Evolutionary conservation across 2,329 filamentous ascomycete genomes (phyloP).

Genomic region (Diaporthe humulicola): DNA sequence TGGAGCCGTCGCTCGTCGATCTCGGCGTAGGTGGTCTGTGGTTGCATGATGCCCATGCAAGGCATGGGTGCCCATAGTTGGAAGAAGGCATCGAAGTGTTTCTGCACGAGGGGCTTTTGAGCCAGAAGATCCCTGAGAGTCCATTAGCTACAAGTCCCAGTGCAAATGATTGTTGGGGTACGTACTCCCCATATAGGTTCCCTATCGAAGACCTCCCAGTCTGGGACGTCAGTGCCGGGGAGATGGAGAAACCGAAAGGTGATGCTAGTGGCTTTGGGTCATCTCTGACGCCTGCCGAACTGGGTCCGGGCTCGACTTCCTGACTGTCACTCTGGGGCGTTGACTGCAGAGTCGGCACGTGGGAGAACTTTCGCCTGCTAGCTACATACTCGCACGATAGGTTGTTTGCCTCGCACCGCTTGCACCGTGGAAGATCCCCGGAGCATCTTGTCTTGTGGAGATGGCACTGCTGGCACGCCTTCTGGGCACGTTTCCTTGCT

Average conservation of each 20-base stretch:
- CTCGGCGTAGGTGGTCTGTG: constrained; percentile 50
- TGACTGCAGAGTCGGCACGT: constrained; percentile 43
- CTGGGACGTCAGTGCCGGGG: constrained; percentile 25
- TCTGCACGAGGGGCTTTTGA: constrained; percentile 51
- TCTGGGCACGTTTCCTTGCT: constrained; percentile 55
- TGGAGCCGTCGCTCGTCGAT: constrained; percentile 53
- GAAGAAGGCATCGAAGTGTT: constrained; percentile 56
- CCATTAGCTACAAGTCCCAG: neutral
- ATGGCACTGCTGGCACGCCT: constrained; percentile 58
- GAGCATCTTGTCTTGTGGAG: constrained; percentile 59
- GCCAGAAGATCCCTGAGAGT: constrained; percentile 48
- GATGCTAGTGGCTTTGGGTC: constrained; percentile 24
- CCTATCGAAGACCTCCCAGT: constrained; percentile 12
- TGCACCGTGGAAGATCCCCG: constrained; percentile 55
- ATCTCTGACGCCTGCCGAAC: neutral
- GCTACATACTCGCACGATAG: constrained; percentile 56
- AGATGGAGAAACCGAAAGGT: constrained; percentile 9
- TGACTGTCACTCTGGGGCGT: constrained; percentile 9
- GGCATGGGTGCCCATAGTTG: constrained; percentile 54
- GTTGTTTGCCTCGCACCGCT: constrained; percentile 51
- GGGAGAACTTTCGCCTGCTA: constrained; percentile 54
- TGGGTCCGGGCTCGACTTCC: constrained; percentile 11
- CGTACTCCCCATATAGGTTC: constrained; percentile 32
- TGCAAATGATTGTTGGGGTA: neutral
- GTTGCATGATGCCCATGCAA: constrained; percentile 55